Evolutionary conservation across 495 filamentous ascomycete genomes (phyloP).

Genomic region (Penicillium simplicissimum): DNA sequence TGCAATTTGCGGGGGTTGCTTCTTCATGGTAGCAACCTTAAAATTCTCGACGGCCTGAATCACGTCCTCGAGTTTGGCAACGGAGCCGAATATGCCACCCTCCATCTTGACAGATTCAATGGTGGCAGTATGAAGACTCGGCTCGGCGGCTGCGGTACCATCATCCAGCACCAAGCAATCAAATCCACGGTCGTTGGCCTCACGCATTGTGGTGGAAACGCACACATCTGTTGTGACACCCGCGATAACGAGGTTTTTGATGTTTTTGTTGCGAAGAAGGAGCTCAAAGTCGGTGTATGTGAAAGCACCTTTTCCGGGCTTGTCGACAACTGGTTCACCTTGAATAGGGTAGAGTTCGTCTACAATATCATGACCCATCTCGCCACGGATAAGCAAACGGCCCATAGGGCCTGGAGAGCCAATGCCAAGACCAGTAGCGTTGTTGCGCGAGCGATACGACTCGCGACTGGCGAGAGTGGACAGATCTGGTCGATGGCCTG

Average conservation of each 20-base stretch:
- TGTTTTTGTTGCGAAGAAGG: constrained; percentile 57
- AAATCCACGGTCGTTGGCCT: constrained; percentile 73
- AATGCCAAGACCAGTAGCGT: constrained; percentile 55
- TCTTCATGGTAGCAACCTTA: constrained; percentile 46
- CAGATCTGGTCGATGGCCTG: constrained; percentile 63
- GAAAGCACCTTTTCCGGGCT: constrained; percentile 68
- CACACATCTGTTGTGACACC: constrained; percentile 74
- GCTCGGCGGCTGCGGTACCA: constrained; percentile 52
- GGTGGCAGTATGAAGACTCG: constrained; percentile 49
- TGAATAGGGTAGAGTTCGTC: constrained; percentile 57
- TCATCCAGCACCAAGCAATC: constrained; percentile 63
- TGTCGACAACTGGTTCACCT: constrained; percentile 65
- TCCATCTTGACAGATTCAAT: constrained; percentile 57
- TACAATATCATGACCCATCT: constrained; percentile 63
- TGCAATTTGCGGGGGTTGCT: constrained; percentile 45
- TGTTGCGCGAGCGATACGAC: constrained; percentile 54
- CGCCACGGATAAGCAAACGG: constrained; percentile 63
- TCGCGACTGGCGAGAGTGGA: constrained; percentile 61
- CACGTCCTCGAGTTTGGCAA: constrained; percentile 49
- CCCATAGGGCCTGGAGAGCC: constrained; percentile 64
- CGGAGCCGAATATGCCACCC: constrained; percentile 60
- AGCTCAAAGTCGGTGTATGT: constrained; percentile 64
- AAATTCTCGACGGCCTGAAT: constrained; percentile 49
- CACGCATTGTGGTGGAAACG: constrained; percentile 67
- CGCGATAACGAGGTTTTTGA: constrained; percentile 65